Evolutionary conservation across 2,329 filamentous ascomycete species (phyloP).

Genomic region (Magnaporthales sp.): DNA sequence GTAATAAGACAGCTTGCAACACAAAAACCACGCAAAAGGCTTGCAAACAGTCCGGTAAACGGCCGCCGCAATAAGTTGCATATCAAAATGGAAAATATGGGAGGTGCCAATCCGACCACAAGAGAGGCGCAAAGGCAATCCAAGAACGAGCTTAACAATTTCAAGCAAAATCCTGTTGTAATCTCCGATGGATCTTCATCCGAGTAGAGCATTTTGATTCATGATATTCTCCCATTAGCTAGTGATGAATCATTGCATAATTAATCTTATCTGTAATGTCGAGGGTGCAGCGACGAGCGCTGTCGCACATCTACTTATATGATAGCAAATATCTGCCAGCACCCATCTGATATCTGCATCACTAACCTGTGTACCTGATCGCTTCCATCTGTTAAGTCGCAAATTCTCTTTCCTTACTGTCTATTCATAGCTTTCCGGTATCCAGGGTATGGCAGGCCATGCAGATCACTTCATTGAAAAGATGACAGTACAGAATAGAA

Average conservation of each 20-base stretch:
- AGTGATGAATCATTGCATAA: not conserved
- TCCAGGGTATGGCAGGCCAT: too few relatives aligned
- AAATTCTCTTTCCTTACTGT: too few relatives aligned
- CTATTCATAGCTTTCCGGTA: too few relatives aligned
- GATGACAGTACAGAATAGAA: too few relatives aligned
- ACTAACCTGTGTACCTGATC: too few relatives aligned
- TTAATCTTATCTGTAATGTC: not conserved
- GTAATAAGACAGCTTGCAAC: not conserved
- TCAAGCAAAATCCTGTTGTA: not conserved
- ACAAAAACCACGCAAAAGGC: not conserved
- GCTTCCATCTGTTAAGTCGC: too few relatives aligned
- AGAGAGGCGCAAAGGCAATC: not conserved
- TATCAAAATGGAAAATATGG: not conserved
- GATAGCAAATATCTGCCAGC: too few relatives aligned
- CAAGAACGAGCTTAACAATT: not conserved
- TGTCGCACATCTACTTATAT: too few relatives aligned
- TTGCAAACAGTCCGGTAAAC: not conserved
- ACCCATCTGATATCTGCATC: too few relatives aligned
- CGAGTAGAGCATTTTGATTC: not conserved
- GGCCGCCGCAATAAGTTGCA: not conserved
- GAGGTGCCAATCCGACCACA: not conserved
- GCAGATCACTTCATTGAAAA: too few relatives aligned
- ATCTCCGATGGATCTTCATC: not conserved
- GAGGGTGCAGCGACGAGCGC: not conserved
- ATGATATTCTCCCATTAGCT: not conserved